phyloP scores from a whole-genome alignment of 352 stramenopile species.

The Phytopythium montanum region DNA sequence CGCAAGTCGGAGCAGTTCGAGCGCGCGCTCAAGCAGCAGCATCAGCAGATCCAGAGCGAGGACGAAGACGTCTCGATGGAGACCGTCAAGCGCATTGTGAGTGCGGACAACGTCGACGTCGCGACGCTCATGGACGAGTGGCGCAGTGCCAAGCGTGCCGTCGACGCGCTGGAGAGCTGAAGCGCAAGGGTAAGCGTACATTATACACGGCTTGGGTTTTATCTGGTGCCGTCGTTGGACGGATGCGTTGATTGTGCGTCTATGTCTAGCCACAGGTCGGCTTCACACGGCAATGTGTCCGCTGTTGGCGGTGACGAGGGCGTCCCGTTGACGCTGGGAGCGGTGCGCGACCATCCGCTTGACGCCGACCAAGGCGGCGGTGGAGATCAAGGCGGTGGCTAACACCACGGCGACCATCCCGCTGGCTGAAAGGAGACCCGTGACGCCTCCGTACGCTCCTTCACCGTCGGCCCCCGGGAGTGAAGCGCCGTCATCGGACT shows the following conservation, averaged over 20 bases:
- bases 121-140: conserved; percentile 9
- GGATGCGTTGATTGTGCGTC: background rate
- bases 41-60: conserved; percentile 10
- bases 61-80: conserved; percentile 16
- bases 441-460: background rate
- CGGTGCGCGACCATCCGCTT: conserved; percentile 1
- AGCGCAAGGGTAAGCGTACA: conserved; percentile 1
- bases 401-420: conserved; percentile 2
- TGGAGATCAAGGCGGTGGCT: background rate
- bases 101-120: conserved; percentile 9
- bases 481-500: background rate
- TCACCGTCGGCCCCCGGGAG: background rate
- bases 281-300: background rate
- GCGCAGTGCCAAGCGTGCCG: background rate
- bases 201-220: background rate
- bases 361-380: background rate
- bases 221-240: background rate
- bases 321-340: background rate
- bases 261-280: background rate
- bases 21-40: conserved; percentile 48
- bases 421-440: background rate
- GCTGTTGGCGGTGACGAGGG: background rate
- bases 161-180: background rate
- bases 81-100: background rate
- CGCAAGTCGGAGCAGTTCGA: conserved; percentile 91